A percentile compares a stretch with the other conserved stretches of the same genome.
phyloP scores from a whole-genome alignment of 768 basidiomycete species.

The Gyrodon lividus region DNA sequence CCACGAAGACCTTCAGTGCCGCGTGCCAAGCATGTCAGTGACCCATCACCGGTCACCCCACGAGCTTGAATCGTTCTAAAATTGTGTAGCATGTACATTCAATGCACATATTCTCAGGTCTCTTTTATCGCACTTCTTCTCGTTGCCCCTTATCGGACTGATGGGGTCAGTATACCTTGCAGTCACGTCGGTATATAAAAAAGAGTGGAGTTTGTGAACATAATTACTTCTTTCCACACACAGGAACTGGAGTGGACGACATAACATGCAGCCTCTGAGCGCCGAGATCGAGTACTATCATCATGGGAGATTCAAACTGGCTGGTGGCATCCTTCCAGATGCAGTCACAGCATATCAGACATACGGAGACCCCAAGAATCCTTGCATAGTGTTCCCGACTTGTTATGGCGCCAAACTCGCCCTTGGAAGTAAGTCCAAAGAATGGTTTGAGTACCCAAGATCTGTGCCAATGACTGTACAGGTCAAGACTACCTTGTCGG shows the following conservation, averaged over 20 bases:
- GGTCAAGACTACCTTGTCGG: conserved; percentile 54
- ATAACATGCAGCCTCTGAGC: conserved; percentile 11
- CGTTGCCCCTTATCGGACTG: background rate
- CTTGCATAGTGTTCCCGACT: conserved; percentile 59
- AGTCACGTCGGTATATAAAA: conserved; percentile 6
- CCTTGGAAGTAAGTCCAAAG: conserved; percentile 35
- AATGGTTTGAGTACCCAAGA: background rate
- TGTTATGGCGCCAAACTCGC: conserved; percentile 56
- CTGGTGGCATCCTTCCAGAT: conserved; percentile 54
- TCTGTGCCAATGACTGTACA: conserved; percentile 19
- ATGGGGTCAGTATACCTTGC: background rate
- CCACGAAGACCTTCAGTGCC: background rate
- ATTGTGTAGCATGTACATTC: background rate
- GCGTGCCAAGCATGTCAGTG: background rate
- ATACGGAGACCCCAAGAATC: conserved; percentile 51
- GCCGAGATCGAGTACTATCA: conserved; percentile 45
- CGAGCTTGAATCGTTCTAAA: background rate
- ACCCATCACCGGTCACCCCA: background rate
- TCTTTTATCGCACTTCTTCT: background rate
- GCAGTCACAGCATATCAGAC: conserved; percentile 59
- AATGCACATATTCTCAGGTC: background rate
- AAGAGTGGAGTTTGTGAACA: background rate
- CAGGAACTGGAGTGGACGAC: background rate
- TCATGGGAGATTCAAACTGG: conserved; percentile 53
- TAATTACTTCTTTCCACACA: background rate